These are phyloP conservation scores for Lasiodiplodia gonubiensis DNA, from an alignment of 2,329 filamentous ascomycete genomes.

Conservation along the genomic window DNA sequence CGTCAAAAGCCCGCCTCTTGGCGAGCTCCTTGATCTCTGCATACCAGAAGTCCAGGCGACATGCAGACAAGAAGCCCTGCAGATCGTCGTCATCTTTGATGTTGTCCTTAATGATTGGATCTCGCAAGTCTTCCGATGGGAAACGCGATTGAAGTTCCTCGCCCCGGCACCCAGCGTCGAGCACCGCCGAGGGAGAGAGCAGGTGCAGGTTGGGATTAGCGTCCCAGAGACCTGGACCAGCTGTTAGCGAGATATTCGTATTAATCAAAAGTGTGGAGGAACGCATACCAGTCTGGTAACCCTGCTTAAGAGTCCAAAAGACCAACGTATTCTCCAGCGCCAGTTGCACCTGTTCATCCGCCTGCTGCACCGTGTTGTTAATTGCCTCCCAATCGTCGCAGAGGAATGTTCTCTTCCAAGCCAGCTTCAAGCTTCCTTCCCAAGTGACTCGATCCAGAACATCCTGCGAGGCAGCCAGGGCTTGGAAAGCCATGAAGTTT, in stretches of 20 bases:
- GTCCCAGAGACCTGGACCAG: constrained; percentile 30
- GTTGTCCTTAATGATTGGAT: constrained; percentile 74
- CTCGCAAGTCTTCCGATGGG: constrained; percentile 62
- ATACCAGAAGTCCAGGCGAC: constrained; percentile 74
- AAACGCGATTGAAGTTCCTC: constrained; percentile 64
- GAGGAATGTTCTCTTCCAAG: constrained; percentile 88
- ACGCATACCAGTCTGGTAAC: constrained; percentile 67
- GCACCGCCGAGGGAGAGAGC: constrained; percentile 35
- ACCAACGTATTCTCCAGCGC: constrained; percentile 67
- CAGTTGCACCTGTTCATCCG: constrained; percentile 70
- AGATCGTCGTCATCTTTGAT: constrained; percentile 73
- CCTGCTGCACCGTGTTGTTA: constrained; percentile 77
- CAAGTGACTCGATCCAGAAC: constrained; percentile 51
- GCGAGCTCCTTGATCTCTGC: constrained; percentile 49
- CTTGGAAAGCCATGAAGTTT: constrained; percentile 62
- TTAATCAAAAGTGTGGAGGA: not conserved
- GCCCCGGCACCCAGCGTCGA: constrained; percentile 59
- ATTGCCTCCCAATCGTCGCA: constrained; percentile 83
- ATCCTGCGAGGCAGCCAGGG: constrained; percentile 62
- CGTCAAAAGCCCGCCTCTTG: constrained; percentile 32
- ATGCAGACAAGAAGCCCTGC: constrained; percentile 67
- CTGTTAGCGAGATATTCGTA: constrained; percentile 25
- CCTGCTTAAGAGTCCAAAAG: constrained; percentile 69
- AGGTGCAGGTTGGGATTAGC: constrained; percentile 31
- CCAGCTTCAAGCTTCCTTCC: constrained; percentile 63